These are phyloP conservation scores for Kwoniella shandongensis DNA, from an alignment of 768 basidiomycete genomes.

Conservation along the genomic window DNA sequence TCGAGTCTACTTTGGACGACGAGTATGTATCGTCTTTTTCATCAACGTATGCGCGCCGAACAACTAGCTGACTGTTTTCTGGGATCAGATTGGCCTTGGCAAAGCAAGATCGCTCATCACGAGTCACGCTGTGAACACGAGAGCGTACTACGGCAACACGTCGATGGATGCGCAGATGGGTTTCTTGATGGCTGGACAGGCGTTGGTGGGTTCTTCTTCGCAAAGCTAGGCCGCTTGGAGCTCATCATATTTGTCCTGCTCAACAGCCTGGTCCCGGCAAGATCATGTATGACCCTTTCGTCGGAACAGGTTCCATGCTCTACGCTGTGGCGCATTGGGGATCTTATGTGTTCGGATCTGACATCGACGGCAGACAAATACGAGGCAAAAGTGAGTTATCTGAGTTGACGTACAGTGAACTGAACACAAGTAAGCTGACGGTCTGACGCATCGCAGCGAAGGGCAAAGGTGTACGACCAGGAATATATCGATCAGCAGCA, in stretches of 20 bases:
- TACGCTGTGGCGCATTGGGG: constrained; percentile 81
- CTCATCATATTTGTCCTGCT: background rate
- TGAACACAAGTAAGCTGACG: no score
- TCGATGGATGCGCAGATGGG: constrained; percentile 98
- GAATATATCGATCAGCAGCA: constrained; percentile 73
- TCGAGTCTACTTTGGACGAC: constrained; percentile 46
- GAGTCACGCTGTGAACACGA: constrained; percentile 73
- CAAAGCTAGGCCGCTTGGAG: background rate
- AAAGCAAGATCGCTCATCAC: constrained; percentile 57
- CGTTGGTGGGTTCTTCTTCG: constrained; percentile 62
- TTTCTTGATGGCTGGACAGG: constrained; percentile 93
- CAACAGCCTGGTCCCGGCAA: constrained; percentile 79
- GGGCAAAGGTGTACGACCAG: constrained; percentile 57
- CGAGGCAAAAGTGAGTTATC: constrained; percentile 72
- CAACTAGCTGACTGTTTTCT: background rate
- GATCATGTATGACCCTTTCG: constrained; percentile 91
- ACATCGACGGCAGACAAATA: constrained; percentile 97
- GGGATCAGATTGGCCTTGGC: constrained; percentile 41
- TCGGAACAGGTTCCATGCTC: constrained; percentile 70
- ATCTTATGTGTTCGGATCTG: constrained; percentile 80
- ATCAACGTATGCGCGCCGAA: background rate
- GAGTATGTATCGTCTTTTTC: constrained; percentile 30
- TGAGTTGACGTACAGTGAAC: background rate
- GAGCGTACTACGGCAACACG: constrained; percentile 89
- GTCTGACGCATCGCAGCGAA: constrained; percentile 18